phyloP scores from a whole-genome alignment of 2,329 filamentous ascomycete species.

The Capronia americana region DNA sequence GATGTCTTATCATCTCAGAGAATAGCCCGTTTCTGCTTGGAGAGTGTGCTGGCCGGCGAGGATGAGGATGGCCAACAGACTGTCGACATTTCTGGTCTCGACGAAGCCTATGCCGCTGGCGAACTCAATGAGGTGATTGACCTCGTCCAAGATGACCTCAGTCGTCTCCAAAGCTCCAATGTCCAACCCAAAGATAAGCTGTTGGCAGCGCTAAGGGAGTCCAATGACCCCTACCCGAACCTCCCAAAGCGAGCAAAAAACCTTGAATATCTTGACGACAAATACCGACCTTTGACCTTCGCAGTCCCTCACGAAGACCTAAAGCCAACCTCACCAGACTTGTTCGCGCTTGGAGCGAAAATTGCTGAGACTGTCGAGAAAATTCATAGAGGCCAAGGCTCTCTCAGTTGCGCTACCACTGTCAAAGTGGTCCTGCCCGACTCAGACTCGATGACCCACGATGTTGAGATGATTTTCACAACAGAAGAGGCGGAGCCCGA shows the following conservation, averaged over 20 bases:
- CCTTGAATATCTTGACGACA: constrained; percentile 42
- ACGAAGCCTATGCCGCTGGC: constrained; percentile 61
- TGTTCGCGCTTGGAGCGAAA: constrained; percentile 57
- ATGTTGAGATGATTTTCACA: constrained; percentile 16
- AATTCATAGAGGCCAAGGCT: constrained; percentile 46
- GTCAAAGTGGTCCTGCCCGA: constrained; percentile 52
- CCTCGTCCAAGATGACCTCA: constrained; percentile 62
- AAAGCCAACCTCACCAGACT: constrained; percentile 46
- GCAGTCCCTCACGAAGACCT: constrained; percentile 49
- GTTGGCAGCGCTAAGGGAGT: constrained; percentile 58
- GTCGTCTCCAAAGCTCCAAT: constrained; percentile 58
- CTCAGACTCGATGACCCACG: constrained; percentile 39
- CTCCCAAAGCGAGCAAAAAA: constrained; percentile 46
- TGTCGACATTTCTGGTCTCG: constrained; percentile 63
- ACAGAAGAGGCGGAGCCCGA: neutral
- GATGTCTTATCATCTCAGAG: constrained; percentile 64
- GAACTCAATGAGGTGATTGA: constrained; percentile 57
- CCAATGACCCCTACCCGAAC: constrained; percentile 61
- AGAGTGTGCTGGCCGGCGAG: constrained; percentile 68
- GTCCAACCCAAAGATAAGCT: constrained; percentile 59
- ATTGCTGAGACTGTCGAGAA: constrained; percentile 54
- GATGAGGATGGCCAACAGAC: constrained; percentile 62
- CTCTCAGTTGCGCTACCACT: constrained; percentile 47
- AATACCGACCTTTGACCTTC: constrained; percentile 47
- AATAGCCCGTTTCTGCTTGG: constrained; percentile 66